Conservation (phyloP, 441 rosid genomes). For the Geranium incanum region DNA sequence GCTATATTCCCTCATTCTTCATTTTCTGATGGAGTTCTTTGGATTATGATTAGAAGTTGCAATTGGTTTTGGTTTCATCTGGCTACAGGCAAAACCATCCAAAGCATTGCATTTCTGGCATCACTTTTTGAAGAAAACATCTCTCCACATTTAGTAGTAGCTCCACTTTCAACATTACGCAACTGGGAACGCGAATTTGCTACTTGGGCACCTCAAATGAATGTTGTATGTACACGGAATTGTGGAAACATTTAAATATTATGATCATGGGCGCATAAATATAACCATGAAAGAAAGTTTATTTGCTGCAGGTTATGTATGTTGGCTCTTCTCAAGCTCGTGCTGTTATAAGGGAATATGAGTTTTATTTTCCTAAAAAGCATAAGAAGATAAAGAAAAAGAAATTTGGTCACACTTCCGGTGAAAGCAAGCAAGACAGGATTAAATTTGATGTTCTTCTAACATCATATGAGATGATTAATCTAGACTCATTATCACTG, state of each 20-base stretch:
- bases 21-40: constrained; percentile 12
- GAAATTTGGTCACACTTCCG: constrained; percentile 67
- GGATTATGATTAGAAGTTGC: constrained; percentile 16
- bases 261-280: not conserved
- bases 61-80: constrained; percentile 18
- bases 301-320: constrained; percentile 74
- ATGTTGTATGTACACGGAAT: constrained; percentile 61
- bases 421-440: constrained; percentile 85
- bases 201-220: constrained; percentile 97
- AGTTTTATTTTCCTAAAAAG: constrained; percentile 72
- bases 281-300: constrained; percentile 14
- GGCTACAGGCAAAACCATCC: constrained; percentile 88
- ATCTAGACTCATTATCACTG: constrained; percentile 67
- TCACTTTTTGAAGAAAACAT: constrained; percentile 68
- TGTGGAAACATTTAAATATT: not conserved
- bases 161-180: constrained; percentile 96
- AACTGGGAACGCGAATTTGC: constrained; percentile 99
- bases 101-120: constrained; percentile 95
- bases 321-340: constrained; percentile 89
- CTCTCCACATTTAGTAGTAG: constrained; percentile 82
- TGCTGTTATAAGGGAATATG: constrained; percentile 80
- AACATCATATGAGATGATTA: constrained; percentile 98
- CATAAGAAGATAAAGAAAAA: constrained; percentile 73
- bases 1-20: constrained; percentile 8
- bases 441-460: constrained; percentile 94